Percentiles rank a stretch among this genome's conserved stretches.
Conservation (phyloP, 2,329 filamentous ascomycete species). For the Neobulgaria alba region DNA sequence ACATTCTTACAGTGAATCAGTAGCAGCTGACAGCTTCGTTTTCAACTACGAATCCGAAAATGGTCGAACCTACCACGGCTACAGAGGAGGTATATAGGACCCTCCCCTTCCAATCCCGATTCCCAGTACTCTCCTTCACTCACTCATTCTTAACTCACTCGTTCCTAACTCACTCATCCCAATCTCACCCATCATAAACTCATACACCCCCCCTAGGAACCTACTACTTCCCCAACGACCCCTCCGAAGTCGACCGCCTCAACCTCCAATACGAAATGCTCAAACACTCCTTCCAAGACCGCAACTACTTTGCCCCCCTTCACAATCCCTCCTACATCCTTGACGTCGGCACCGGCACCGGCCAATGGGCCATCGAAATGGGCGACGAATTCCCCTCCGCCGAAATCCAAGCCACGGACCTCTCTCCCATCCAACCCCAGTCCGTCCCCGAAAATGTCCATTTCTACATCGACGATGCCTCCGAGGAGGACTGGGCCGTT, state of each 20-base stretch:
- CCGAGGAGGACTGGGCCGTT: slow-evolving; percentile 36
- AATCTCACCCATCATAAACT: not conserved
- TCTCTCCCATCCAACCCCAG: slow-evolving; percentile 58
- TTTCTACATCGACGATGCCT: slow-evolving; percentile 48
- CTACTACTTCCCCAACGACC: slow-evolving; percentile 37
- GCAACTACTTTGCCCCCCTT: slow-evolving; percentile 36
- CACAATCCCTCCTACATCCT: slow-evolving; percentile 27
- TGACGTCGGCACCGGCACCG: slow-evolving; percentile 41
- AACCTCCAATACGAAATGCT: slow-evolving; percentile 41
- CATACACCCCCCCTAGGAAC: slow-evolving; percentile 12
- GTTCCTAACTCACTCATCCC: no score
- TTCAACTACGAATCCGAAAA: slow-evolving; percentile 22
- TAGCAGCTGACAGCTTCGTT: slow-evolving; percentile 9
- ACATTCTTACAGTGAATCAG: slow-evolving; percentile 5
- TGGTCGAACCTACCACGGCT: slow-evolving; percentile 25
- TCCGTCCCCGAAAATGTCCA: slow-evolving; percentile 64
- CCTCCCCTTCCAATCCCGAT: no score
- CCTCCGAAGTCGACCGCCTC: slow-evolving; percentile 40
- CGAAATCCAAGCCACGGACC: slow-evolving; percentile 52
- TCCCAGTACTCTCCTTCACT: no score
- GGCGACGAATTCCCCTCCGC: slow-evolving; percentile 52
- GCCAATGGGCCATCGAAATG: slow-evolving; percentile 56
- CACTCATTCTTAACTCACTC: no score
- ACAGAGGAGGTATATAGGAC: slow-evolving; percentile 10
- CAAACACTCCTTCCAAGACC: slow-evolving; percentile 28